Base-by-base conservation (phyloP, 805 yeast genomes). In the Candida alai region DNA sequence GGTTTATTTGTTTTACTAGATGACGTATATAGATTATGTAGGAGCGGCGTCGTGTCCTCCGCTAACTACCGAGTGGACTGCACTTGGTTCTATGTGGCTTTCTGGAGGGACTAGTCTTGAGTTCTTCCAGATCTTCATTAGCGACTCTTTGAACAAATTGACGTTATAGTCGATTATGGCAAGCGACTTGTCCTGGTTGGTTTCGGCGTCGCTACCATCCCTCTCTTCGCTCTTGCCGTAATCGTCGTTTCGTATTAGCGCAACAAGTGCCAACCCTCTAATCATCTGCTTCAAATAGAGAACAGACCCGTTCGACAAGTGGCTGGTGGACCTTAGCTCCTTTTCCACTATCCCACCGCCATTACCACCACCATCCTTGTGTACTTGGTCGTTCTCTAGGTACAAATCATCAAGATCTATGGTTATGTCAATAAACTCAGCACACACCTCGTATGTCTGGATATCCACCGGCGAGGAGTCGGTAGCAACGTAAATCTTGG, bases 391-490 rank as follows among this genome's bases (percentile, higher is more conserved):
- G 19, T 50, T 48, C 25, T 59, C 68, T 28, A 61, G 51, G 45
- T 84, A 82, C 28, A 84, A 56, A 32, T 83, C 84, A 47, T 86
- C 89, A 43, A 93, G 62, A 52, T 93, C 97, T 17, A 88, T 81
- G 3, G 96, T 81, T 11, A 90, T 93, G 56, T 93, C 97, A 29
- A 93, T 90, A 52, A 93, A 93, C 52, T 93, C 97, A 0, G 97
- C 94, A 58, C 97, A 93, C 2, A 90, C 95, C 56, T 93, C 97
- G 55, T 93, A 93, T 0, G 94, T 85, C 52, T 88, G 95, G 25
- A 87, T 83, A 60, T 90, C 97, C 24, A 90, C 96, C 0, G 97
- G 97, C 2, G 89, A 80, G 0, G 96, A 84, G 56, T 93, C 98
- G 0, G 97, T 90, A 4, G 97, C 96, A 31, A 90, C 88, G 54